Evolutionary conservation across 305 asterid species (phyloP).

Genomic region (Fraxinus xanthoxyloides): DNA sequence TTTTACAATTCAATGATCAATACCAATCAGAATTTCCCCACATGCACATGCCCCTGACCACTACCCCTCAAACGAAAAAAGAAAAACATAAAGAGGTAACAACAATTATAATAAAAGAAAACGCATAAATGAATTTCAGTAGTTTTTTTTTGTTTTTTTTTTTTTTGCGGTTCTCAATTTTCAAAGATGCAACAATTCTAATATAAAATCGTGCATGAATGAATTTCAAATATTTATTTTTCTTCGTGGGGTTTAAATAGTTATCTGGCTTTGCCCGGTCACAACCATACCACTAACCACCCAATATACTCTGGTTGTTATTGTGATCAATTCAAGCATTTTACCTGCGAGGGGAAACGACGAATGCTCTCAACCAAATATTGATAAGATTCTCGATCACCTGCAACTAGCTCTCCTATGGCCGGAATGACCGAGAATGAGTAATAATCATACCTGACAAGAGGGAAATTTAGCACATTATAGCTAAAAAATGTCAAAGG

Average conservation of each 20-base stretch:
- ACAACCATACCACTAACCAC: neutral
- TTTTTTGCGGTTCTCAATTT: neutral
- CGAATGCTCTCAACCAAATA: conserved; percentile 87
- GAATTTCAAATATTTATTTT: neutral
- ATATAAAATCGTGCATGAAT: neutral
- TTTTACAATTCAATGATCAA: neutral
- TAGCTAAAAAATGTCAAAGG: neutral
- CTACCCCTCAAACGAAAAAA: neutral
- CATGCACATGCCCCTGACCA: neutral
- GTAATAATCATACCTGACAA: conserved; percentile 77
- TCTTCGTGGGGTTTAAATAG: neutral
- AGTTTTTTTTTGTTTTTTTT: neutral
- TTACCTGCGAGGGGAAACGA: conserved; percentile 85
- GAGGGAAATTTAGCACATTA: neutral
- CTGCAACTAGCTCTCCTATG: conserved; percentile 75
- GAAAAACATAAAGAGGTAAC: neutral
- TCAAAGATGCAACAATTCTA: neutral
- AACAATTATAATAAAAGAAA: neutral
- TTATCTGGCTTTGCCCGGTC: neutral
- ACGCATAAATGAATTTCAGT: neutral
- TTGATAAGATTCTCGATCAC: conserved; percentile 83
- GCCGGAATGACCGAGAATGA: conserved; percentile 86
- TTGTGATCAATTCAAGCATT: neutral
- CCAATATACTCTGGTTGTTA: neutral
- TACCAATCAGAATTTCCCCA: neutral